Percentiles rank a stretch among this genome's conserved stretches.
phyloP scores from a whole-genome alignment of 768 basidiomycete species.

The Leccinum subgranulosum region DNA sequence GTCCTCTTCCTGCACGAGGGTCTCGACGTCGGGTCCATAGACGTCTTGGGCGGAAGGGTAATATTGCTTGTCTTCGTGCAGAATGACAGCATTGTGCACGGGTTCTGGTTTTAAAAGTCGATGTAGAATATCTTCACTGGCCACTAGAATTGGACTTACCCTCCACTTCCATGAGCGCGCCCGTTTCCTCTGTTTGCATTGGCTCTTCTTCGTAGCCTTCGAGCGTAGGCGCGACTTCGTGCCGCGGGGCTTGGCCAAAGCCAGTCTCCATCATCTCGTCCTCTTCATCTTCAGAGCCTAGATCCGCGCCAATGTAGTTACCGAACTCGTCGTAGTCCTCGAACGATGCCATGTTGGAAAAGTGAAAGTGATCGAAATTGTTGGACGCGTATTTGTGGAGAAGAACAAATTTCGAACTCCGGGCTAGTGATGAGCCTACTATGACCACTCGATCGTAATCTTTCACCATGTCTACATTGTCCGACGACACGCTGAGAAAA shows the following conservation, averaged over 20 bases:
- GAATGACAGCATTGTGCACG: conserved; percentile 73
- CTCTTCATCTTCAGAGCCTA: conserved; percentile 74
- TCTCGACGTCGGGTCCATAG: conserved; percentile 93
- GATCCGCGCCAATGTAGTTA: conserved; percentile 95
- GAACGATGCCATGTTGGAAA: conserved; percentile 48
- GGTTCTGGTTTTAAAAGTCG: conserved; percentile 51
- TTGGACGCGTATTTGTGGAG: conserved; percentile 22
- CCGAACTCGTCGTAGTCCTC: conserved; percentile 93
- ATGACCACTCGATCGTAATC: conserved; percentile 15
- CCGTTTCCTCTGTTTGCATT: conserved; percentile 52
- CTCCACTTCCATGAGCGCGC: conserved; percentile 82
- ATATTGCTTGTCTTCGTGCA: conserved; percentile 98
- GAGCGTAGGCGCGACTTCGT: conserved; percentile 51
- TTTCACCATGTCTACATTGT: conserved; percentile 48
- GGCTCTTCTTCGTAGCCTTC: conserved; percentile 82
- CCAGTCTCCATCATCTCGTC: conserved; percentile 55
- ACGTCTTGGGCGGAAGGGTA: conserved; percentile 91
- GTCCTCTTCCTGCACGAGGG: conserved; percentile 97
- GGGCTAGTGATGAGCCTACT: conserved; percentile 3
- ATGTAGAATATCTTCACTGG: background rate
- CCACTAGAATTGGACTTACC: conserved; percentile 41
- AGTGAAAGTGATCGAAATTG: conserved; percentile 6
- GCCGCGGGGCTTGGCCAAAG: conserved; percentile 37
- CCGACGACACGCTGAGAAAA: conserved; percentile 83
- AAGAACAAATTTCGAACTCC: conserved; percentile 35